Base-by-base conservation (phyloP, 2,329 filamentous ascomycete genomes). In the Rhynchosporium graminicola region DNA sequence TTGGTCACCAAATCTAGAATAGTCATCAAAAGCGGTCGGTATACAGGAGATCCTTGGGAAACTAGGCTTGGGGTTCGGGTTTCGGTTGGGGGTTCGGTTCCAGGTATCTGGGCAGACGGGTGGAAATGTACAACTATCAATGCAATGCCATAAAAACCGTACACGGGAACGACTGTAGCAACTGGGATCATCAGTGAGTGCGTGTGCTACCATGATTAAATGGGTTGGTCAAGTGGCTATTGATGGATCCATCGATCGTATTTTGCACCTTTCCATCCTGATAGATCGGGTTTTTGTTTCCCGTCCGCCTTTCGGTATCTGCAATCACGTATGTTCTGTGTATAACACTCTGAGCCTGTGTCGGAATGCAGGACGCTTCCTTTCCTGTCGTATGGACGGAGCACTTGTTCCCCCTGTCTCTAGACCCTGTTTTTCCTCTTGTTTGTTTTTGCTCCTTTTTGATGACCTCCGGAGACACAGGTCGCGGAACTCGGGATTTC, bases 111-210 rank as follows among this genome's bases (percentile, higher is more conserved):
- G 7, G 2, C 36, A n/a, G 42, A 12, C 28, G 28, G 12, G 47
- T 12, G 47, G 47, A 50, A 8, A 15, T 50, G 47, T 50, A 50
- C 13, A 50, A 50, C 28, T 50, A 48, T 48, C 28, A 31, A 26
- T n/a, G 13, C n/a, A 50, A 50, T 3, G 29, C 15, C 13, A 43
- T 4, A 43, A 3, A 43, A 43, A 43, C 5, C 3, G 13, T n/a
- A n/a, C 2, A 50, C 20, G 20, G 20, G 20, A 20, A 20, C 20
- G 20, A 20, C 20, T 20, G 20, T 20, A 20, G 20, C 20, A 20
- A 20, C 20, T 20, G 36, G 47, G n/a, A 50, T 50, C 29, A 33
- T 28, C 28, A 36, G 29, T 13, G 33, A 43, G 3, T 10, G 40
- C 40, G 5, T 8, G 40, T 43, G 4, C 1, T 13, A 12, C 36